Base-by-base conservation (phyloP, 2,329 filamentous ascomycete genomes). In the Periconia sp. region DNA sequence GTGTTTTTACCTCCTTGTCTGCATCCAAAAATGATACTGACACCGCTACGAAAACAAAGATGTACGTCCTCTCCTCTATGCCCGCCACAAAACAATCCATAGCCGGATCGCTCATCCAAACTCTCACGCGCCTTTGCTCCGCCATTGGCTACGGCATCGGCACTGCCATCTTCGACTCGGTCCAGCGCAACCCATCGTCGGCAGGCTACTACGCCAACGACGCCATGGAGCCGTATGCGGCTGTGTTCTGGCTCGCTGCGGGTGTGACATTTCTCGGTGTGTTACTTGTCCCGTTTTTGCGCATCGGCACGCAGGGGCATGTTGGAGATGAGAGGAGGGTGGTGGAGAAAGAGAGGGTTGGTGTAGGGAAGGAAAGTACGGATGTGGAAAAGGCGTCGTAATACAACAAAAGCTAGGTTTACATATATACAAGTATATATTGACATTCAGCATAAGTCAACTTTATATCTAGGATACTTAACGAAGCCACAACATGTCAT, bases 11-110 rank as follows among this genome's bases (percentile, higher is more conserved):
- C 13, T 33, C 14, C 46, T 19, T 48, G 41, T 59, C 8, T 51
- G 6, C 19, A 50, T 56, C 2, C 20, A 37, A 42, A 13, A 17
- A 14, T 27, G 3, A n/a, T 44, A 15, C 48, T 54, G 7, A 57
- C 44, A 19, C 59, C 23, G 3, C 3, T 27, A 27, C 19, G 7
- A 8, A 2, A 54, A n/a, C n/a, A n/a, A n/a, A 86, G 79, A 86
- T 89, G 81, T 89, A 89, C 58, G 85, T 89, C 50, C 83, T 88
- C 78, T 85, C 83, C 3, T 83, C 83, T 0, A 80, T 89, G 49
- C 84, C 85, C 0, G 69, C 76, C 1, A 76, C 81, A n/a, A 82
- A 87, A 58, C 85, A 90, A 60, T 85, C 83, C 0, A 80, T 89
- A 14, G 86, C 85, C 0, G 85, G 86, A 6, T 85, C 85, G 1